These are phyloP conservation scores for Lenzites betulinus DNA, from an alignment of 768 basidiomycete species.

Conservation along the genomic window DNA sequence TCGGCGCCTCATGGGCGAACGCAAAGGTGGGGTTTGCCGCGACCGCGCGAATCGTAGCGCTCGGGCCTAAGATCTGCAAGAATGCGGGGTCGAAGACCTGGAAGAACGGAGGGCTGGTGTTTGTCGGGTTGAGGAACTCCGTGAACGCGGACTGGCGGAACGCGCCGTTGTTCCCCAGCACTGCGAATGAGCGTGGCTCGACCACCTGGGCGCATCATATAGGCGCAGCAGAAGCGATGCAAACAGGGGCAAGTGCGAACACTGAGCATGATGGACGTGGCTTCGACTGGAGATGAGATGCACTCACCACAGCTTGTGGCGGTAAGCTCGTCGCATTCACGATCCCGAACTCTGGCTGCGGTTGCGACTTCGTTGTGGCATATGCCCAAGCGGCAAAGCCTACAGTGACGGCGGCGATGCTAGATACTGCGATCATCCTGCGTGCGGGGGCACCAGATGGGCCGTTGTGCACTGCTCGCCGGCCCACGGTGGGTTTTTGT, in stretches of 20 bases:
- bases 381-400: conserved; percentile 10
- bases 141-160: conserved; percentile 35
- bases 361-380: background rate
- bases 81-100: conserved; percentile 58
- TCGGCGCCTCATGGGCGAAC: conserved; percentile 79
- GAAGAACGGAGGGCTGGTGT: conserved; percentile 60
- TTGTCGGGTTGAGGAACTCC: conserved; percentile 61
- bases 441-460: background rate
- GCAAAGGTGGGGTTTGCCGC: conserved; percentile 63
- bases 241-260: background rate
- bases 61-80: conserved; percentile 55
- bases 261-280: conserved; percentile 7
- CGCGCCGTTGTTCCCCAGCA: conserved; percentile 46
- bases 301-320: conserved; percentile 20
- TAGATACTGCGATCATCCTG: conserved; percentile 10
- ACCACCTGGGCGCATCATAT: conserved; percentile 44
- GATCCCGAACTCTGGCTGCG: background rate
- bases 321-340: conserved; percentile 3
- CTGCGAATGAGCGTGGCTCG: conserved; percentile 52
- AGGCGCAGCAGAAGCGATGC: background rate
- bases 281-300: background rate
- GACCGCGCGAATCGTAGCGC: conserved; percentile 59
- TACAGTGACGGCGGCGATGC: background rate
- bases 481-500: conserved; percentile 9
- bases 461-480: background rate